Evolutionary conservation across 2,329 filamentous ascomycete genomes (phyloP), one percentile per base, ranked within the genome.

Genomic region (Trichoderma sp.): DNA sequence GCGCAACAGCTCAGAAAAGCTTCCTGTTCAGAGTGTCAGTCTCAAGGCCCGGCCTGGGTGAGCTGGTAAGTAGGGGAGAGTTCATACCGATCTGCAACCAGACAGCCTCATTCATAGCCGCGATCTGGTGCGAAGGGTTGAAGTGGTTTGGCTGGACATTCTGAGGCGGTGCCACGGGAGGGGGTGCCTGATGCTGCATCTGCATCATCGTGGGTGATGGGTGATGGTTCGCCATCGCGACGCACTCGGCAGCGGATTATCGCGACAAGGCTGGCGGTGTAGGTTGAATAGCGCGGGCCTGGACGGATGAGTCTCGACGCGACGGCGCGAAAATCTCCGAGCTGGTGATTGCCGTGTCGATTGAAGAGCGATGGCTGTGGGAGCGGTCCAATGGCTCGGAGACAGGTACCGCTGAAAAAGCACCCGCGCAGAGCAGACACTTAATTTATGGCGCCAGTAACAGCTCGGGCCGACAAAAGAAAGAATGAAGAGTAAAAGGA

Each of bases 51-150:
- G 18, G 57, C 24, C 18, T 32, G 7, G 11, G 64, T 7, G 53
- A 47, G 18, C 28, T 39, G 12, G 61, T 67, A 64, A 70, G 30
- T 8, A n/a, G 15, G 56, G 56, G 8, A 28, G 43, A n/a, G n/a
- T 21, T 6, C 90, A 74, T 91, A 97, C 94, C 95, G 76, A 98
- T 92, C 80, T 96, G 93, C 79, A 97, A 88, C 95, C 95, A 98
- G 70, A 97, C 91, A 63, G 88, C 87, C 83, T 98, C 95, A 78
- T 97, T 98, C 78, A 95, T 88, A 7, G 89, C 85, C 6, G 90
- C 87, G 68, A 97, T 89, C 79, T 93, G 92, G 77, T 95, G 92
- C 76, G 92, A 90, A 26, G 92, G 88, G 64, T 88, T 85, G 76
- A 88, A 89, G 76, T 89, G 87, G 62, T 82, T 84, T 73, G 86